A percentile compares a stretch with the other conserved stretches of the same genome.
phyloP scores from a whole-genome alignment of 78 protist genomes.

The Dictyostelium citrinum region DNA sequence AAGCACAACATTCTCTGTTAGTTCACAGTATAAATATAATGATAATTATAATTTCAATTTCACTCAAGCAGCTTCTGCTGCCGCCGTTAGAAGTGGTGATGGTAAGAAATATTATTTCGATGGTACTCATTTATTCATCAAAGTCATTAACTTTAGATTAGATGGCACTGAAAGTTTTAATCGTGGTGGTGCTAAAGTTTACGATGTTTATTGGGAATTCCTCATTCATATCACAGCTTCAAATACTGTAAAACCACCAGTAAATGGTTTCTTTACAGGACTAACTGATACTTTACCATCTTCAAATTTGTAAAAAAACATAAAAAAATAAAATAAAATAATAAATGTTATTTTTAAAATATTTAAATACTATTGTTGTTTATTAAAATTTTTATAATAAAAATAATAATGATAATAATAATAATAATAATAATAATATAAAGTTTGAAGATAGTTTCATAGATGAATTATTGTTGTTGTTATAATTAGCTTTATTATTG shows the following conservation, averaged over 20 bases:
- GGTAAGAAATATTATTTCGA: conserved; percentile 46
- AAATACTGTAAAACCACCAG: not conserved
- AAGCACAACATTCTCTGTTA: not conserved
- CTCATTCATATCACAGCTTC: not conserved
- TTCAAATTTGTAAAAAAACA: not conserved
- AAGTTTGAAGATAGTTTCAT: not conserved
- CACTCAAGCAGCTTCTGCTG: not conserved
- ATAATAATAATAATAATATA: too few relatives aligned
- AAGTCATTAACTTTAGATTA: not conserved
- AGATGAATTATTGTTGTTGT: not conserved
- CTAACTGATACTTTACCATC: conserved; percentile 10
- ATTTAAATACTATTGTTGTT: too few relatives aligned
- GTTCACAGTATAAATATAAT: not conserved
- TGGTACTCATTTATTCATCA: conserved; percentile 21
- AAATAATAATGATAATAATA: too few relatives aligned
- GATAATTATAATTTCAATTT: not conserved
- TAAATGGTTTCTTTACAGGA: not conserved
- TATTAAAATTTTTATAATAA: too few relatives aligned
- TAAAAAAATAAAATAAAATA: not conserved
- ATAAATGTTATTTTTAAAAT: not conserved
- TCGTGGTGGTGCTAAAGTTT: conserved; percentile 26
- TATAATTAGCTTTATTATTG: not conserved
- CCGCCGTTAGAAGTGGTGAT: conserved; percentile 39
- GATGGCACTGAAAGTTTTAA: not conserved
- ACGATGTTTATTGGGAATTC: conserved; percentile 18